Evolutionary conservation across 2,329 filamentous ascomycete species (phyloP), one percentile per base, ranked within the genome.

Genomic region (Periconia digitata): DNA sequence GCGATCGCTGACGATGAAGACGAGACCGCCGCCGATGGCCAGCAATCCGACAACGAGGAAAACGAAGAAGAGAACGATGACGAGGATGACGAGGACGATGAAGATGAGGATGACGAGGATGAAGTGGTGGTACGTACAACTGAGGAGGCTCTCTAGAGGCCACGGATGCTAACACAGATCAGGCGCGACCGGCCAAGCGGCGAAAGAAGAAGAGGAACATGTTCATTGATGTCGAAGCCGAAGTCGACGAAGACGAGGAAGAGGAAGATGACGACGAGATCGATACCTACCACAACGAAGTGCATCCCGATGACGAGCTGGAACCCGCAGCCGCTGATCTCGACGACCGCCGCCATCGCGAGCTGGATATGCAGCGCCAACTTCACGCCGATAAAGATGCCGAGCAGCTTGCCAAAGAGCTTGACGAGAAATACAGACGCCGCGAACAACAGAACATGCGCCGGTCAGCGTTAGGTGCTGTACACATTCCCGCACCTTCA

Each of bases 171-270:
- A 51, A 70, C 50, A 32, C n/a, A 22, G 18, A 46, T 27, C 60
- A 85, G 81, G 80, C 79, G 49, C 84, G 90, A 65, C 89, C 89
- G 47, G 83, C 87, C 62, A 97, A 97, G 73, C 88, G 92, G 49
- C 75, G 80, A 66, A 86, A 85, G 70, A 84, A 84, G 69, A 82
- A 82, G 56, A 84, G 90, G 55, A 89, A 90, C 61, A 86, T 87
- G 64, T 96, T 96, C 83, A 85, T 99, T 75, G 94, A 99, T 84
- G 90, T 92, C 65, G 94, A 99, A 79, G 94, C 94, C 70, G 94
- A 96, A 75, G 94, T 99, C 60, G 94, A 97, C 66, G 94, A 89
- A 50, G 85, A 95, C 56, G 92, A 96, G 43, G 67, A 70, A 60
- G 90, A 95, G 60, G 90, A 95, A 60, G 91, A 95, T 46, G 85